A percentile compares a stretch with the other conserved stretches of the same genome.
Evolutionary conservation across 2,329 filamentous ascomycete species (phyloP).

Genomic region (Thermoascus crustaceus): DNA sequence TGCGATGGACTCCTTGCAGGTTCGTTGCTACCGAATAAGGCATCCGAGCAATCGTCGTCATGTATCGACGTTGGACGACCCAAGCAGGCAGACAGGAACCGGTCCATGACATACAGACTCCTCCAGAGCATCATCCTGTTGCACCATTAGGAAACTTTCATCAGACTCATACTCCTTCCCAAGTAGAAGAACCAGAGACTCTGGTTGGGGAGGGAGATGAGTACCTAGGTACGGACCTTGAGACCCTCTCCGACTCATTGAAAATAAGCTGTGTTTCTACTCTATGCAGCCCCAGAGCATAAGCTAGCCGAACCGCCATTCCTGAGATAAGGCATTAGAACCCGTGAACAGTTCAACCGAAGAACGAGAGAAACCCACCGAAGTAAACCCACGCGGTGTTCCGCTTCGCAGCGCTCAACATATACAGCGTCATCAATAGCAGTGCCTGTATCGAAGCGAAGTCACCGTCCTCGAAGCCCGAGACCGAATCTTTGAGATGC

Average conservation of each 20-base stretch:
- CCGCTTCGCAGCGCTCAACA: conserved; percentile 52
- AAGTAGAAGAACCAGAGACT: conserved; percentile 24
- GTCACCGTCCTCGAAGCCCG: conserved; percentile 52
- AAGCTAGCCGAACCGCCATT: conserved; percentile 56
- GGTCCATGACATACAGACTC: conserved; percentile 57
- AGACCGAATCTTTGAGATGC: conserved; percentile 40
- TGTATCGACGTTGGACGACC: conserved; percentile 55
- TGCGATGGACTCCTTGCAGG: conserved; percentile 1
- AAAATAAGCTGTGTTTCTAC: conserved; percentile 44
- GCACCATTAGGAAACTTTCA: background rate
- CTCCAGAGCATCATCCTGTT: conserved; percentile 50
- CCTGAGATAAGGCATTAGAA: conserved; percentile 33
- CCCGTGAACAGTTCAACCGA: background rate
- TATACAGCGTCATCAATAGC: conserved; percentile 56
- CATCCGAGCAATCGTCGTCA: conserved; percentile 53
- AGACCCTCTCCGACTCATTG: conserved; percentile 8
- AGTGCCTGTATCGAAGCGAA: conserved; percentile 60
- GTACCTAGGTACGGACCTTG: conserved; percentile 12
- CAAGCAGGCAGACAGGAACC: conserved; percentile 54
- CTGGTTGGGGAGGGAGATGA: conserved; percentile 42
- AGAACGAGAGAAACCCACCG: conserved; percentile 33
- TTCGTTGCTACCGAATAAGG: conserved; percentile 27
- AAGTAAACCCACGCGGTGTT: conserved; percentile 57
- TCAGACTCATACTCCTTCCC: background rate
- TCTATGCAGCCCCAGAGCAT: conserved; percentile 55